phyloP scores from a whole-genome alignment of 2,329 filamentous ascomycete genomes.

The Colletotrichum sp. region DNA sequence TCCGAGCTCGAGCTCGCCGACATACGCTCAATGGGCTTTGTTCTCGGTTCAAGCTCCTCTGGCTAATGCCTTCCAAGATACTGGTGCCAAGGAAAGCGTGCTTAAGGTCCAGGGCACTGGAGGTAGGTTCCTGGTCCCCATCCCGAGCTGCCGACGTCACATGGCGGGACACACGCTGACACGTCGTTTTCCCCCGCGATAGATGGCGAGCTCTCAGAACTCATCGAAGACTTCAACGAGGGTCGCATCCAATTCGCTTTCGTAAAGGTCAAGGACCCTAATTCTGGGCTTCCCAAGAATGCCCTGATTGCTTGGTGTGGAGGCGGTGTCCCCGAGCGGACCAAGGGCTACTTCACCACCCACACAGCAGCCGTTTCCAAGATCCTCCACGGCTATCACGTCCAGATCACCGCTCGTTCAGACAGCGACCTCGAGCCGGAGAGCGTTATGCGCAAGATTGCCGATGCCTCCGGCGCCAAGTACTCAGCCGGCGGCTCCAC shows the following conservation, averaged over 20 bases:
- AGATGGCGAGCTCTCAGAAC: slow-evolving; percentile 90
- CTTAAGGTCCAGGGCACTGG: slow-evolving; percentile 93
- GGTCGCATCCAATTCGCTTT: slow-evolving; percentile 97
- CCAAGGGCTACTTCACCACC: slow-evolving; percentile 98
- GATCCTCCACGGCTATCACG: slow-evolving; percentile 94
- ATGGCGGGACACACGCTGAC: slow-evolving; percentile 20
- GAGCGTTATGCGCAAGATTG: slow-evolving; percentile 88
- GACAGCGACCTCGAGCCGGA: slow-evolving; percentile 88
- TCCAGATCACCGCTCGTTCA: slow-evolving; percentile 94
- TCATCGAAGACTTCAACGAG: slow-evolving; percentile 96
- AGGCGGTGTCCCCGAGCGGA: slow-evolving; percentile 96
- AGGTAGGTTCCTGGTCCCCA: slow-evolving; percentile 54
- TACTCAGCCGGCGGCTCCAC: slow-evolving; percentile 75
- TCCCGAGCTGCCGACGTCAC: slow-evolving; percentile 13
- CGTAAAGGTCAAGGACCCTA: slow-evolving; percentile 94
- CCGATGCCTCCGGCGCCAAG: slow-evolving; percentile 92
- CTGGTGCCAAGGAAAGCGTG: slow-evolving; percentile 86
- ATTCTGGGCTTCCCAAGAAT: slow-evolving; percentile 86
- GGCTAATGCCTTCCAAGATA: slow-evolving; percentile 90
- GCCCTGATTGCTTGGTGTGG: slow-evolving; percentile 97
- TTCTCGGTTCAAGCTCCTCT: slow-evolving; percentile 93
- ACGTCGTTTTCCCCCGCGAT: slow-evolving; percentile 8
- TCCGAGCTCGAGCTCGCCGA: slow-evolving; percentile 69
- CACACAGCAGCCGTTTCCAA: slow-evolving; percentile 90
- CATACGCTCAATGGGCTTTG: slow-evolving; percentile 90